Percentiles rank a stretch among this genome's conserved stretches.
These are phyloP conservation scores for Triticum timopheevii DNA, from an alignment of 176 grass and related monocot genomes.

Conservation along the genomic window DNA sequence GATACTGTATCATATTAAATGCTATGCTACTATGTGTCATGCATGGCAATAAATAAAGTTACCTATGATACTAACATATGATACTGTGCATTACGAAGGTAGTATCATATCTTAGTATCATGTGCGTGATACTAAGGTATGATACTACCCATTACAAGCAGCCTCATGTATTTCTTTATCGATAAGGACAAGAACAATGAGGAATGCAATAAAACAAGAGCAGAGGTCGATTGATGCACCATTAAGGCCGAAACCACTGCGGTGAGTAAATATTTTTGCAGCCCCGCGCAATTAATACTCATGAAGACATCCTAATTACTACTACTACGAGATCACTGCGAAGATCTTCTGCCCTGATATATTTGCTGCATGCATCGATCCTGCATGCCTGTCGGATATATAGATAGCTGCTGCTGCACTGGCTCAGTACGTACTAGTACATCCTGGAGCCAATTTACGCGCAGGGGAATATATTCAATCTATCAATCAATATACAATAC, in stretches of 20 bases:
- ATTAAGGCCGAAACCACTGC: not conserved
- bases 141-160: too few relatives aligned
- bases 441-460: not conserved
- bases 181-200: too few relatives aligned
- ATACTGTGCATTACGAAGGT: too few relatives aligned
- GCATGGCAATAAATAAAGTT: too few relatives aligned
- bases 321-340: constrained; percentile 29
- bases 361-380: not conserved
- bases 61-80: too few relatives aligned
- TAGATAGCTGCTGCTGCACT: not conserved
- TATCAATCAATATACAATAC: not conserved
- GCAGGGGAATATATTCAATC: not conserved
- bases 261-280: not conserved
- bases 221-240: not conserved
- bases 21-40: too few relatives aligned
- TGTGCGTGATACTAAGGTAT: too few relatives aligned
- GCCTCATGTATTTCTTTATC: too few relatives aligned
- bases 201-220: not conserved
- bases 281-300: constrained; percentile 16
- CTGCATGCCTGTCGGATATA: too few relatives aligned
- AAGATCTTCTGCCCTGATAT: constrained; percentile 15
- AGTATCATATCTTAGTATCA: too few relatives aligned
- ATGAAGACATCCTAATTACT: constrained; percentile 14
- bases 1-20: too few relatives aligned
- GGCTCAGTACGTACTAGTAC: not conserved